Percentiles rank a stretch among this genome's conserved stretches.
These are phyloP conservation scores for Daldinia concentrica DNA, from an alignment of 495 filamentous ascomycete species.

Conservation along the genomic window DNA sequence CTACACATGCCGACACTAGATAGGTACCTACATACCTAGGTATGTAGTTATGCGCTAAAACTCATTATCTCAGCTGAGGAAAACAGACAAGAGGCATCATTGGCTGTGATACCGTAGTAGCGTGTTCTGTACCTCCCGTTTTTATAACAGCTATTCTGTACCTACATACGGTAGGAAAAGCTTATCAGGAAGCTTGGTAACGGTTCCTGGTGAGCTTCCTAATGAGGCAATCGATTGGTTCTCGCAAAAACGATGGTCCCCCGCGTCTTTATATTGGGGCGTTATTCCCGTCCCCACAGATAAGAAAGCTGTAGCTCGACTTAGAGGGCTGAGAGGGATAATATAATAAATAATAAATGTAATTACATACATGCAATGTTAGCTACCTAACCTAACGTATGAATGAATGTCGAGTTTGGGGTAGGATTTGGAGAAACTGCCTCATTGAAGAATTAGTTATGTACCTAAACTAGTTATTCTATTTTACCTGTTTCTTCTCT, in stretches of 20 bases:
- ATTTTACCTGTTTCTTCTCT: not conserved
- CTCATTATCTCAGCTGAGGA: no score
- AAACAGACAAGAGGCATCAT: no score
- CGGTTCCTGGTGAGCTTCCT: constrained; percentile 34
- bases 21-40: no score
- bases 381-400: not conserved
- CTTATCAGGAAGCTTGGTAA: constrained; percentile 2
- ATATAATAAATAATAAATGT: no score
- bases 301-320: constrained; percentile 8
- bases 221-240: constrained; percentile 16
- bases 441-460: not conserved
- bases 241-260: constrained; percentile 2
- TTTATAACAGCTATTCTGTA: no score
- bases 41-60: no score
- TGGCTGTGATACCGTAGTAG: no score
- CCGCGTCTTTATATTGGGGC: constrained; percentile 10
- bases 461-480: no score
- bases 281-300: constrained; percentile 28
- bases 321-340: not conserved
- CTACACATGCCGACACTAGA: no score
- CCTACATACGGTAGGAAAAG: not conserved
- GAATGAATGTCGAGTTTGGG: not conserved
- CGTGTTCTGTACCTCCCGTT: no score
- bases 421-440: constrained; percentile 1
- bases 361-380: not conserved